Conservation (phyloP, 257 asterid species). For the Osmanthus fragrans region DNA sequence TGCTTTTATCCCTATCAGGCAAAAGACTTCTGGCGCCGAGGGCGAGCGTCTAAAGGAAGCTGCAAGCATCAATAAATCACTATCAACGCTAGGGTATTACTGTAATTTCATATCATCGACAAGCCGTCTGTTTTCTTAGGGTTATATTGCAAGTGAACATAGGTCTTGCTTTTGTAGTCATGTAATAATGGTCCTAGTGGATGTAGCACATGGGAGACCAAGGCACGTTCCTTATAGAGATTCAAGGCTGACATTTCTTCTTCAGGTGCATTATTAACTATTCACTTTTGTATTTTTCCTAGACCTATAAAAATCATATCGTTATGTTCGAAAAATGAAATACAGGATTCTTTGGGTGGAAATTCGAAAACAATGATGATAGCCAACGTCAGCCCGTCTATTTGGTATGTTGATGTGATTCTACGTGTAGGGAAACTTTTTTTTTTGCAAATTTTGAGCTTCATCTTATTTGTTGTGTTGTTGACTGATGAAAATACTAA, state of each 20-base stretch:
- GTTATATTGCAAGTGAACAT: conserved; percentile 19
- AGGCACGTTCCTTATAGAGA: conserved; percentile 93
- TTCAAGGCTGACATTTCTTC: conserved; percentile 93
- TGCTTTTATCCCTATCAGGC: conserved; percentile 52
- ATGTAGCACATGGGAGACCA: conserved; percentile 87
- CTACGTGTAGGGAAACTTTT: conserved; percentile 12
- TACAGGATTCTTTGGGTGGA: conserved; percentile 96
- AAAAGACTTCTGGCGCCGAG: conserved; percentile 96
- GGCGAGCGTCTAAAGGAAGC: conserved; percentile 99
- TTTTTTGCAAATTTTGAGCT: not conserved
- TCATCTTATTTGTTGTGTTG: not conserved
- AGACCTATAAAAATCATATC: not conserved
- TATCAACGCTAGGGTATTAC: conserved; percentile 87
- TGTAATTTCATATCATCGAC: conserved; percentile 13
- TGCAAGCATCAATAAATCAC: conserved; percentile 83
- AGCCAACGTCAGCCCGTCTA: conserved; percentile 93
- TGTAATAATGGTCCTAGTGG: conserved; percentile 96
- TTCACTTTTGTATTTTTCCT: conserved; percentile 2
- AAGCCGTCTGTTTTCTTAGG: not conserved
- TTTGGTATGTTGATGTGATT: conserved; percentile 51
- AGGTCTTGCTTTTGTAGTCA: conserved; percentile 53
- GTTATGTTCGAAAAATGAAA: conserved; percentile 23
- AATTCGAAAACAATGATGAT: conserved; percentile 97
- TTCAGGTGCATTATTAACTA: conserved; percentile 61
- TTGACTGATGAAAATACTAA: conserved; percentile 8